Evolutionary conservation across 2,329 filamentous ascomycete genomes (phyloP), one percentile per base, ranked within the genome.

Genomic region (Trichoderma sp.): DNA sequence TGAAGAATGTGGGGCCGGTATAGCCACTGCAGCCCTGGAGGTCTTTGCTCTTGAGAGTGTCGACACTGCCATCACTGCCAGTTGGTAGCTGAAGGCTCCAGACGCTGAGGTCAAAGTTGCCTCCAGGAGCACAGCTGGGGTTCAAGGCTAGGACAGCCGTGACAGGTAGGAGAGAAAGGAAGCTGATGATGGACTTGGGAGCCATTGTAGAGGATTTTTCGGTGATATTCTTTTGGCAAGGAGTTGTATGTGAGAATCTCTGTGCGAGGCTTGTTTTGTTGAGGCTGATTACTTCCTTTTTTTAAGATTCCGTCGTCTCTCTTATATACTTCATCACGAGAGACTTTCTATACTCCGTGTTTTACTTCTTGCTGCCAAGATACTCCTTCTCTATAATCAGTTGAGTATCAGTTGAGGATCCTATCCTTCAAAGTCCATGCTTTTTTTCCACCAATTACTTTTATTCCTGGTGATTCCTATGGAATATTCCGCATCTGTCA

Each of bases 21-120:
- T 78, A 84, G 11, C 82, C 83, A 9, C 72, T 58, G 75, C 81
- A 84, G 65, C 80, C 79, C 18, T 76, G 71, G 11, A 84, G 80
- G 18, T 79, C 71, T 7, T 75, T 75, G 58, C 76, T 74, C 11
- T 77, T 72, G 64, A 84, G 78, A 15, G 74, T 75, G 47, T 74
- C 70, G 3, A 73, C 66, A 18, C 69, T 74, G 9, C 73, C 71
- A 12, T 47, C 30, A 43, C 32, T 76, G 64, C 81, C 82, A 8
- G 76, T 81, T 2, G 83, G 82, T 1, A 84, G 78, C 72, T 84
- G 82, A 4, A 84, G 80, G 18, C 75, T 80, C 77, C 80, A 81
- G n/a, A 73, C 70, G 6, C 73, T 74, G 34, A 81, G 79, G 70
- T 82, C 76, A 60, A 81, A 80, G 73, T 80, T 81, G 12, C 79